Conservation (phyloP, 139 green algal species). For the Tetradesmus obliquus region DNA sequence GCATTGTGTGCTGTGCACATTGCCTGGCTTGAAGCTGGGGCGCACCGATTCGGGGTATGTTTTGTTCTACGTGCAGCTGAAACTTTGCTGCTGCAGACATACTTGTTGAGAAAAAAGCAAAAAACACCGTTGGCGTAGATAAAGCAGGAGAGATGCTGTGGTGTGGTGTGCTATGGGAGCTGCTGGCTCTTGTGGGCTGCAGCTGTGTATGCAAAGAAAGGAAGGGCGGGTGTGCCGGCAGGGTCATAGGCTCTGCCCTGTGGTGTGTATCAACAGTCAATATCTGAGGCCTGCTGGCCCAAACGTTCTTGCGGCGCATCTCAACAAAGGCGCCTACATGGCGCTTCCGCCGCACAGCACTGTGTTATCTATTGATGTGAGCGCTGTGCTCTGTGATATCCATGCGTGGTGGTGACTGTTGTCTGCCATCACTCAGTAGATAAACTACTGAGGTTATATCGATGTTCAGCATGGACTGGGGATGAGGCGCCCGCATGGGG, state of each 20-base stretch:
- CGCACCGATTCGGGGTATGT: background rate
- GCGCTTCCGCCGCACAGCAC: background rate
- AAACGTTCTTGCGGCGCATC: background rate
- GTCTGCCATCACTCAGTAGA: too few species aligned
- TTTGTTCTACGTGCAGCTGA: background rate
- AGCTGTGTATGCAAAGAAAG: background rate
- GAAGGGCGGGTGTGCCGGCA: background rate
- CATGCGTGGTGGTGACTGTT: background rate
- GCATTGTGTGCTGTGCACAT: background rate
- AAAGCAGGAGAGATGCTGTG: background rate
- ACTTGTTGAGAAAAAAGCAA: background rate
- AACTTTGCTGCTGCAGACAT: background rate
- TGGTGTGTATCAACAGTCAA: background rate
- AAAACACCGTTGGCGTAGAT: background rate
- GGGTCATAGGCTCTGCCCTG: background rate
- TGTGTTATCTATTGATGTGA: background rate
- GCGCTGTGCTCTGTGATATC: background rate
- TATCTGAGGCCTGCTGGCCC: background rate
- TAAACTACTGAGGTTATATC: background rate
- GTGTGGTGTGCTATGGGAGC: background rate
- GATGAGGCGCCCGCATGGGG: background rate
- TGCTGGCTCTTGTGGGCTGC: background rate
- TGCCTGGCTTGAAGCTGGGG: background rate
- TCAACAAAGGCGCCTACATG: background rate
- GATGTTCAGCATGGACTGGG: background rate